phyloP scores from a whole-genome alignment of 2,329 filamentous ascomycete species.

The Colletotrichum simmondsii region DNA sequence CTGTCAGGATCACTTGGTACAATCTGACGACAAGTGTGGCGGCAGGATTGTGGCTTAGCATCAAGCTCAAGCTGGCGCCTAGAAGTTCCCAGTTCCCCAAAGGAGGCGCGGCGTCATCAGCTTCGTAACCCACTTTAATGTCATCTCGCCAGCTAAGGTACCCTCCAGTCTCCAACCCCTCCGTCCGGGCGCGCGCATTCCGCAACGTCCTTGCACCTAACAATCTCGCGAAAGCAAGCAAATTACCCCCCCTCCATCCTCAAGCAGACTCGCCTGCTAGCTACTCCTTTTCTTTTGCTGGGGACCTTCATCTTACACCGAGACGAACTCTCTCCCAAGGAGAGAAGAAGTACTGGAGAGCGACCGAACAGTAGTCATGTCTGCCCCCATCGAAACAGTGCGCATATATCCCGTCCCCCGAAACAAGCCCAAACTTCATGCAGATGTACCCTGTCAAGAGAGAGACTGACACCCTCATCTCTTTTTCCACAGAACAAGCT shows the following conservation, averaged over 20 bases:
- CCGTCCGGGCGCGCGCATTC: constrained; percentile 27
- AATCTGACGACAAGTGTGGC: constrained; percentile 24
- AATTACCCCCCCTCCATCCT: constrained; percentile 9
- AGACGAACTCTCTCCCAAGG: neutral
- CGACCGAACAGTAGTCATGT: constrained; percentile 47
- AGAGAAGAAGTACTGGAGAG: neutral
- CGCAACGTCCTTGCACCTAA: constrained; percentile 18
- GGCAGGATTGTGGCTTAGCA: constrained; percentile 29
- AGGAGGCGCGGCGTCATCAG: constrained; percentile 36
- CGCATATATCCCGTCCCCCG: constrained; percentile 42
- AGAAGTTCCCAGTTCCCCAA: neutral
- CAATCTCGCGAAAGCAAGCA: constrained; percentile 26
- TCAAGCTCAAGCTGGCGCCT: constrained; percentile 16
- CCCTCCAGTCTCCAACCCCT: constrained; percentile 24
- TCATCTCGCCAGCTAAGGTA: constrained; percentile 31
- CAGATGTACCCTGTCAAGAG: constrained; percentile 19
- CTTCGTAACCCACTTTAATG: constrained; percentile 36
- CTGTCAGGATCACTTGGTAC: neutral
- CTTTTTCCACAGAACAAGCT: constrained; percentile 53
- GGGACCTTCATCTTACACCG: neutral
- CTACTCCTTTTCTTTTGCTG: constrained; percentile 4
- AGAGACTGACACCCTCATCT: constrained; percentile 27
- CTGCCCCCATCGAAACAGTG: constrained; percentile 56
- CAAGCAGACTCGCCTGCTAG: neutral
- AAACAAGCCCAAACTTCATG: constrained; percentile 34